Percentiles rank a stretch among this genome's conserved stretches.
These are phyloP conservation scores for Pulveroboletus ravenelii DNA, from an alignment of 768 basidiomycete species.

Conservation along the genomic window DNA sequence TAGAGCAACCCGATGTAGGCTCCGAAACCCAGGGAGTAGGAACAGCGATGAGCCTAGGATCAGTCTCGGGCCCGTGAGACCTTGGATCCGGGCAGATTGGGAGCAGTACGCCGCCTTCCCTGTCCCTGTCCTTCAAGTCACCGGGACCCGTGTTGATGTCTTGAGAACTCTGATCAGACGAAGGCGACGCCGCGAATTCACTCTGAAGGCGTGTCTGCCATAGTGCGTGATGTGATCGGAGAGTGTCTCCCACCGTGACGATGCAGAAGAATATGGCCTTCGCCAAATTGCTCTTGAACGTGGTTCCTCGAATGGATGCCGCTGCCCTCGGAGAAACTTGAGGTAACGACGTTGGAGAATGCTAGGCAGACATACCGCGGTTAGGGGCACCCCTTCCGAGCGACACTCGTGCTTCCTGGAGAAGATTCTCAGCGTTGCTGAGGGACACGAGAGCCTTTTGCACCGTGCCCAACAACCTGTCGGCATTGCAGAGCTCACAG, in stretches of 20 bases:
- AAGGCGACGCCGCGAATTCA: neutral
- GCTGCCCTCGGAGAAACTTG: neutral
- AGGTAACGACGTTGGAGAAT: neutral
- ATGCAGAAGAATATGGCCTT: constrained; percentile 5
- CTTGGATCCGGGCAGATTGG: neutral
- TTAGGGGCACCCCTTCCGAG: neutral
- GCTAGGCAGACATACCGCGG: neutral
- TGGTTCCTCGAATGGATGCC: neutral
- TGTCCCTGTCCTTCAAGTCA: neutral
- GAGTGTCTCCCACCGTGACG: constrained; percentile 10
- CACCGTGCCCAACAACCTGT: constrained; percentile 8
- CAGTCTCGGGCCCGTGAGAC: neutral
- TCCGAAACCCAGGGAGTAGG: neutral
- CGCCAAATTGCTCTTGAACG: constrained; percentile 8
- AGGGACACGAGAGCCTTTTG: constrained; percentile 4
- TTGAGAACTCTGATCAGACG: neutral
- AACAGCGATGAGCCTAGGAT: neutral
- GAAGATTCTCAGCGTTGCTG: constrained; percentile 1
- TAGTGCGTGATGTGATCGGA: constrained; percentile 9
- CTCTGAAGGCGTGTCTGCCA: constrained; percentile 14
- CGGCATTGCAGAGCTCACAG: constrained; percentile 8
- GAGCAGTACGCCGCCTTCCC: neutral
- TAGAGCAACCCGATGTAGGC: neutral
- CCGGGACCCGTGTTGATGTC: neutral
- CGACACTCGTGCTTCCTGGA: constrained; percentile 4